Percentiles rank a stretch among this genome's conserved stretches.
phyloP scores from a whole-genome alignment of 495 filamentous ascomycete species.

The Monascus purpureus region DNA sequence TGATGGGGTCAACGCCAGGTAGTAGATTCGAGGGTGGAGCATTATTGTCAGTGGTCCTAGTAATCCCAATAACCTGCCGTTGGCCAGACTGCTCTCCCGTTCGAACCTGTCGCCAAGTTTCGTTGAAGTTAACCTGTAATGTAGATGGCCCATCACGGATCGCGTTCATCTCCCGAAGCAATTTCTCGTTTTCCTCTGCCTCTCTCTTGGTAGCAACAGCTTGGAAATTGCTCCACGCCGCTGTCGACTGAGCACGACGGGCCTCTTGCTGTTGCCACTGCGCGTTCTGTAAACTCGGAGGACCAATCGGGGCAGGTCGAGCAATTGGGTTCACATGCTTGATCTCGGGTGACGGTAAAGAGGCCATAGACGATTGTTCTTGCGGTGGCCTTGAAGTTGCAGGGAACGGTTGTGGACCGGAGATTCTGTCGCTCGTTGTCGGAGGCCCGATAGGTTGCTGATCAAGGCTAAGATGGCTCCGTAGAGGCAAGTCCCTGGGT shows the following conservation, averaged over 20 bases:
- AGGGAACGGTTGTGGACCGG: conserved; percentile 18
- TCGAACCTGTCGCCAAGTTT: conserved; percentile 49
- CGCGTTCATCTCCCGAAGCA: conserved; percentile 21
- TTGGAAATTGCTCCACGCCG: conserved; percentile 39
- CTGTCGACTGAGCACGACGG: conserved; percentile 14
- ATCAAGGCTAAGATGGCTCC: conserved; percentile 25
- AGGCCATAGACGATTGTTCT: conserved; percentile 17
- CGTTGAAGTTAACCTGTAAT: conserved; percentile 37
- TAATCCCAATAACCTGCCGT: conserved; percentile 23
- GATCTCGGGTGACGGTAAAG: conserved; percentile 23
- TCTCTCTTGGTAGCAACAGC: conserved; percentile 28
- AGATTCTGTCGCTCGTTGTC: conserved; percentile 2
- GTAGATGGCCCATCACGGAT: conserved; percentile 23
- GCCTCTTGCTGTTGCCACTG: conserved; percentile 25
- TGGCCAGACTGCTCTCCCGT: conserved; percentile 31
- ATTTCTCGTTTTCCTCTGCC: conserved; percentile 23
- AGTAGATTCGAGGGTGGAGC: conserved; percentile 18
- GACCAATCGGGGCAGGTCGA: conserved; percentile 38
- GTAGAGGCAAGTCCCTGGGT: conserved; percentile 23
- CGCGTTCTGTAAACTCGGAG: conserved; percentile 26
- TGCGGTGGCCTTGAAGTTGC: conserved; percentile 15
- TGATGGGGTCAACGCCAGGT: conserved; percentile 21
- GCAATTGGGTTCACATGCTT: conserved; percentile 25
- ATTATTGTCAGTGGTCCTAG: conserved; percentile 16
- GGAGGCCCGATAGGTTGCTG: conserved; percentile 15